These are phyloP conservation scores for Auriscalpium vulgare DNA, from an alignment of 768 basidiomycete genomes.

Conservation along the genomic window DNA sequence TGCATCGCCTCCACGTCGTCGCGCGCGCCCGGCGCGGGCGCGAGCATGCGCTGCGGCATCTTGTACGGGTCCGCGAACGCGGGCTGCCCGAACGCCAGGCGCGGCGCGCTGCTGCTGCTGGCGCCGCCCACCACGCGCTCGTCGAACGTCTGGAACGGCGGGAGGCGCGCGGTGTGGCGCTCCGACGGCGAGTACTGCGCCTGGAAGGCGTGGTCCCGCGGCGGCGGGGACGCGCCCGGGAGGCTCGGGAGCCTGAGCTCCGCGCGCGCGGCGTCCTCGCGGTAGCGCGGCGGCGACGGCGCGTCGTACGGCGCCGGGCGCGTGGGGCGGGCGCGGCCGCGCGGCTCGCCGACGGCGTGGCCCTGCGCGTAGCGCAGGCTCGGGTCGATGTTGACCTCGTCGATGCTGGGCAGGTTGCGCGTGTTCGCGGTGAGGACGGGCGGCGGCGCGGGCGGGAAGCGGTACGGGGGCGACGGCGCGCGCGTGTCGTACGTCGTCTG, in stretches of 20 bases:
- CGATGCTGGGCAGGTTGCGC: slow-evolving; percentile 9
- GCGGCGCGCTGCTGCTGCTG: slow-evolving; percentile 1
- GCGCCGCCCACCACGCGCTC: background rate
- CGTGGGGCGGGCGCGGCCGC: background rate
- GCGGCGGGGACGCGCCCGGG: background rate
- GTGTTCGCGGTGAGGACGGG: background rate
- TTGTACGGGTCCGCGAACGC: slow-evolving; percentile 8
- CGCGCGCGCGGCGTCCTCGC: background rate
- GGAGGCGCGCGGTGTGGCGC: background rate
- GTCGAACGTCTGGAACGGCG: background rate
- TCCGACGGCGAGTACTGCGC: background rate
- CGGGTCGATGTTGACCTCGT: slow-evolving; percentile 32
- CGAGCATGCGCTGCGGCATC: slow-evolving; percentile 44
- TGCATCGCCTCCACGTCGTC: background rate
- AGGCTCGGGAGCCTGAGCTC: background rate
- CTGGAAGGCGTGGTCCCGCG: background rate
- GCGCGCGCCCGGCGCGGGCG: slow-evolving; percentile 8
- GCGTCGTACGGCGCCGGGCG: background rate
- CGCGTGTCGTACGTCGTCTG: background rate
- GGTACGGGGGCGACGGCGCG: background rate
- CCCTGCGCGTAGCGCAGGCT: slow-evolving; percentile 23
- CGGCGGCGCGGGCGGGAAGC: background rate
- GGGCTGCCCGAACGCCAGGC: slow-evolving; percentile 10
- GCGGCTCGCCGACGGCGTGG: slow-evolving; percentile 27
- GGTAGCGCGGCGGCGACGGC: background rate